phyloP scores from a whole-genome alignment of 306 rosid genomes.

The Cicer chorassanicum region DNA sequence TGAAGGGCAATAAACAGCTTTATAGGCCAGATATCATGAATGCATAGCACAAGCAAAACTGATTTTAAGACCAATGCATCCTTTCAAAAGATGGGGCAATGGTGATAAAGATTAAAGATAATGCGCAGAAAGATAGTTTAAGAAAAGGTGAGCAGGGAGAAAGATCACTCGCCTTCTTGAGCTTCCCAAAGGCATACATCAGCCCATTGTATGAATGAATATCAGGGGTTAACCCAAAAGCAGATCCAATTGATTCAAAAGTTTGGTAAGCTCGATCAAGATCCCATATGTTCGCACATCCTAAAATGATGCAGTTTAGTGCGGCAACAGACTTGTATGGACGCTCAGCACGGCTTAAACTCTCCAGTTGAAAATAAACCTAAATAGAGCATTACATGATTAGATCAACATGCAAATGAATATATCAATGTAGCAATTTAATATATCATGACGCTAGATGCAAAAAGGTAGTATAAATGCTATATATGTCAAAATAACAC shows the following conservation, averaged over 20 bases:
- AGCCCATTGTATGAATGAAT: constrained; percentile 93
- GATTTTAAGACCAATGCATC: constrained; percentile 4
- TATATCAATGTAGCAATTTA: constrained; percentile 21
- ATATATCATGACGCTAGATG: constrained; percentile 17
- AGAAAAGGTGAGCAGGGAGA: constrained; percentile 16
- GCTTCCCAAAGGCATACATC: constrained; percentile 84
- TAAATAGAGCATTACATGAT: constrained; percentile 48
- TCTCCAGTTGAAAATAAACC: constrained; percentile 97
- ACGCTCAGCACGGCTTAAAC: constrained; percentile 68
- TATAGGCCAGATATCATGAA: constrained; percentile 16
- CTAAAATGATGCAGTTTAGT: constrained; percentile 80
- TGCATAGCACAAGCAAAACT: constrained; percentile 32
- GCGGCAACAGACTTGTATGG: constrained; percentile 94
- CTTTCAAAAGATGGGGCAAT: constrained; percentile 6
- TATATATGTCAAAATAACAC: constrained; percentile 6
- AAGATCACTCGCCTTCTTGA: constrained; percentile 70
- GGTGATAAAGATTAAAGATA: not conserved
- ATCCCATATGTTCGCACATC: constrained; percentile 96
- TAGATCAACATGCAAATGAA: constrained; percentile 36
- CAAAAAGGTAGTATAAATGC: constrained; percentile 20
- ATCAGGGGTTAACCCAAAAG: constrained; percentile 81
- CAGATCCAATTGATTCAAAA: constrained; percentile 83
- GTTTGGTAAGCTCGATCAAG: constrained; percentile 98
- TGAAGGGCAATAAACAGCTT: not conserved
- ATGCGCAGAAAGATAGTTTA: not conserved